Conservation (phyloP, 169 alveolate species). For the Plasmodium billcollinsi region DNA sequence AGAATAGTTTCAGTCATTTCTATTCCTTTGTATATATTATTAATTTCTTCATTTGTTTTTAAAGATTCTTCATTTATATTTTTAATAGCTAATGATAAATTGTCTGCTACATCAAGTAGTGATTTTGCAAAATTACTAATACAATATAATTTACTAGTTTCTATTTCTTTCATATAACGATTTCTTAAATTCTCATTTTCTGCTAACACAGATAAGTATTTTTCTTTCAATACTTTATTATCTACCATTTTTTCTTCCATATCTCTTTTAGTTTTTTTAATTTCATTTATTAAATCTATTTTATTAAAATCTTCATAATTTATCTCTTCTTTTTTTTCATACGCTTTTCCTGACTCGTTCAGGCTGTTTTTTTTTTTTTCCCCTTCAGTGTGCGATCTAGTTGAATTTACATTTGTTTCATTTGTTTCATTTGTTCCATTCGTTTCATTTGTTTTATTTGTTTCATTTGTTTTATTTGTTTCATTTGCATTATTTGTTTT, state of each 20-base stretch:
- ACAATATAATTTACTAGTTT: constrained; percentile 87
- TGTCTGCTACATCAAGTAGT: constrained; percentile 92
- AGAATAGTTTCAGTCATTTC: constrained; percentile 90
- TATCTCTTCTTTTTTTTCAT: constrained; percentile 15
- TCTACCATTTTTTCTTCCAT: constrained; percentile 79
- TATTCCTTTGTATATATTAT: constrained; percentile 87
- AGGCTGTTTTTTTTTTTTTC: neutral
- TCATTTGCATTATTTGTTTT: neutral
- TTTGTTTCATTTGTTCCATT: too few relatives aligned
- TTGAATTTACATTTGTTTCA: neutral
- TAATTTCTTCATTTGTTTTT: constrained; percentile 73
- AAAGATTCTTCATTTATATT: constrained; percentile 77
- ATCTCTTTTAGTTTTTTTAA: constrained; percentile 66
- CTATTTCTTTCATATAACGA: constrained; percentile 85
- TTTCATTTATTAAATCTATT: constrained; percentile 54
- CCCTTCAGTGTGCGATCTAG: neutral
- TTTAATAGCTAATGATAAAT: constrained; percentile 87
- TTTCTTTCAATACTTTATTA: constrained; percentile 81
- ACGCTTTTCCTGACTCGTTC: constrained; percentile 23
- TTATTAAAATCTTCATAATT: constrained; percentile 48
- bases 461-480: too few relatives aligned
- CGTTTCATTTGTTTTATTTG: neutral
- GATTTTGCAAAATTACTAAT: constrained; percentile 92
- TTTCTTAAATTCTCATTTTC: constrained; percentile 88
- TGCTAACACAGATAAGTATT: constrained; percentile 86